Percentiles rank a stretch among this genome's conserved stretches.
Conservation (phyloP, 129 eudicot genomes). For the Deinandra increscens region DNA sequence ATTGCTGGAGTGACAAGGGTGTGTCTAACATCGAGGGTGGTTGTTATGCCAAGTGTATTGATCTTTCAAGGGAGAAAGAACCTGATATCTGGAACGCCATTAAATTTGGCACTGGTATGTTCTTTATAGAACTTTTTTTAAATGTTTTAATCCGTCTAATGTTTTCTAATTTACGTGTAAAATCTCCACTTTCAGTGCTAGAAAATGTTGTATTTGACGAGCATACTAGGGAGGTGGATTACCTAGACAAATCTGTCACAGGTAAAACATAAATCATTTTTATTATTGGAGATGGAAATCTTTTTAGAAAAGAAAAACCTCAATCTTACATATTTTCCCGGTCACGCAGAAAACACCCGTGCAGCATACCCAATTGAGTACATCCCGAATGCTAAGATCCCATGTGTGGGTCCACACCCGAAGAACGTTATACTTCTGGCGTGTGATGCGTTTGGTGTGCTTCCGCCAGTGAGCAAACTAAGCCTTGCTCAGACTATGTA, state of each 20-base stretch:
- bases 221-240: slow-evolving; percentile 81
- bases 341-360: slow-evolving; percentile 73
- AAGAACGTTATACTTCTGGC: slow-evolving; percentile 90
- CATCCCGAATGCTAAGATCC: slow-evolving; percentile 86
- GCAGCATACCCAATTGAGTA: slow-evolving; percentile 92
- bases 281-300: not conserved
- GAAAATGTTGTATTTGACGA: slow-evolving; percentile 93
- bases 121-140: no score
- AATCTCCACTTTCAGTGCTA: no score
- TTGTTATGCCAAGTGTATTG: slow-evolving; percentile 96
- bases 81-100: slow-evolving; percentile 98
- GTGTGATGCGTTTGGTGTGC: slow-evolving; percentile 85
- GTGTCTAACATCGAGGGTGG: slow-evolving; percentile 98
- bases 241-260: slow-evolving; percentile 74
- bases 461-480: slow-evolving; percentile 82
- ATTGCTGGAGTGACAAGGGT: slow-evolving; percentile 91
- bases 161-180: no score
- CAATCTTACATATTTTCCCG: not conserved
- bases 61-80: slow-evolving; percentile 85
- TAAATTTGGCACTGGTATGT: slow-evolving; percentile 97
- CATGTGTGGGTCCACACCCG: slow-evolving; percentile 92
- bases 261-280: slow-evolving; percentile 36
- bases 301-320: not conserved
- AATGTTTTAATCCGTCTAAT: no score
- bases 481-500: slow-evolving; percentile 78